Evolutionary conservation across 129 eudicot genomes (phyloP).

Genomic region (Kitagawia praeruptora): DNA sequence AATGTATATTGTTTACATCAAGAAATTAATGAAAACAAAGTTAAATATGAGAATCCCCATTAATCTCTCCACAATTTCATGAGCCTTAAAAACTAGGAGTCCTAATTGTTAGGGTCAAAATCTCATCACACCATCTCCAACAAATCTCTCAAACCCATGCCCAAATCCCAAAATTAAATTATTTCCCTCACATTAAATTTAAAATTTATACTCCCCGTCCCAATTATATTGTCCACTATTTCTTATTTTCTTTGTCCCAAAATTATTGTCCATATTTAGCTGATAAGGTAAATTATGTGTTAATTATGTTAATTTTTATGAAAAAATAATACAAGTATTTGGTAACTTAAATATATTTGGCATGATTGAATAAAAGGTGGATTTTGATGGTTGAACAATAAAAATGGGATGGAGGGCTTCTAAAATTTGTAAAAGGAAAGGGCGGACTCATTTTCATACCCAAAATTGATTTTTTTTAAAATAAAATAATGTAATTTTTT

Average conservation of each 20-base stretch:
- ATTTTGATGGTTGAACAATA: too few relatives aligned
- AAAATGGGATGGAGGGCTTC: too few relatives aligned
- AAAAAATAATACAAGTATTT: too few relatives aligned
- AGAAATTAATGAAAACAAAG: conserved; percentile 6
- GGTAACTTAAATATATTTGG: too few relatives aligned
- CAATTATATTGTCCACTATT: too few relatives aligned
- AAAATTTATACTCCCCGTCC: too few relatives aligned
- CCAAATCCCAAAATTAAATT: not conserved
- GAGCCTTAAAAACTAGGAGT: conserved; percentile 22
- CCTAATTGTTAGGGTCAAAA: conserved; percentile 31
- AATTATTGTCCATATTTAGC: too few relatives aligned
- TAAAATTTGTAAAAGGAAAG: not conserved
- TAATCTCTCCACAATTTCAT: conserved; percentile 41
- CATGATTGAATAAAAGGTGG: too few relatives aligned
- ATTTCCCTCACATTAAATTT: not conserved
- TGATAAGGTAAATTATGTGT: too few relatives aligned
- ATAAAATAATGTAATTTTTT: too few relatives aligned
- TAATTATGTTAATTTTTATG: too few relatives aligned
- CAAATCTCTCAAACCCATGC: not conserved
- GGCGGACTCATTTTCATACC: not conserved
- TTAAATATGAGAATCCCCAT: conserved; percentile 26
- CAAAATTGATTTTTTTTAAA: not conserved
- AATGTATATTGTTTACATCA: not conserved
- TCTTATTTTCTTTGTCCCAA: too few relatives aligned
- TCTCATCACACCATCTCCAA: conserved; percentile 26